These are phyloP conservation scores for Microcera coccophila DNA, from an alignment of 2,329 filamentous ascomycete genomes.

Conservation along the genomic window DNA sequence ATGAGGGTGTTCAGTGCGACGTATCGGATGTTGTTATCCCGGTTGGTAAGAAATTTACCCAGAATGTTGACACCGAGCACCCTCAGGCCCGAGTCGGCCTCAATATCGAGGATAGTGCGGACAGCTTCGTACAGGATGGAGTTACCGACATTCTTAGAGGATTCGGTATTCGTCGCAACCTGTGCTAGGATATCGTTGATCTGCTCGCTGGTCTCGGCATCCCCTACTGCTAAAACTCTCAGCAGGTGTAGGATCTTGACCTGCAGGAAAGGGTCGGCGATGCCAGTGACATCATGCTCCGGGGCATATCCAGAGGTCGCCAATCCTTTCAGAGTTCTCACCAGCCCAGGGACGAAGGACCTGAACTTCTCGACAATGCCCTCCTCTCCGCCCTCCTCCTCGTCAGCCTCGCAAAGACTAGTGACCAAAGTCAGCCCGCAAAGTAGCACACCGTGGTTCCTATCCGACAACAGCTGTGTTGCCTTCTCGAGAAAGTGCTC, in stretches of 20 bases:
- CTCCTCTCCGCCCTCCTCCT: slow-evolving; percentile 85
- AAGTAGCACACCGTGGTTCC: slow-evolving; percentile 92
- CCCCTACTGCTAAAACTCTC: slow-evolving; percentile 79
- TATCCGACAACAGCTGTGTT: slow-evolving; percentile 78
- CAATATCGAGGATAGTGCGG: slow-evolving; percentile 93
- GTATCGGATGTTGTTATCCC: slow-evolving; percentile 98
- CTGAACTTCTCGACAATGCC: slow-evolving; percentile 89
- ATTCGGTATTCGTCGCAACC: slow-evolving; percentile 96
- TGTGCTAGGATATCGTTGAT: slow-evolving; percentile 98
- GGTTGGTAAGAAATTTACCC: slow-evolving; percentile 96
- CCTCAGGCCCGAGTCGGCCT: slow-evolving; percentile 89
- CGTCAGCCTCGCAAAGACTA: slow-evolving; percentile 91
- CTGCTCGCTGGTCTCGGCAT: slow-evolving; percentile 84
- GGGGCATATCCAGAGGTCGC: slow-evolving; percentile 95
- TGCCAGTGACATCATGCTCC: slow-evolving; percentile 96
- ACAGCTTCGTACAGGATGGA: slow-evolving; percentile 97
- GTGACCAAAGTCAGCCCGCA: slow-evolving; percentile 88
- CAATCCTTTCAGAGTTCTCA: slow-evolving; percentile 85
- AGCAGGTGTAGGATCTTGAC: slow-evolving; percentile 90
- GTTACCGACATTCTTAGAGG: slow-evolving; percentile 97
- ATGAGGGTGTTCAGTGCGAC: slow-evolving; percentile 95
- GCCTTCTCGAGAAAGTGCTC: slow-evolving; percentile 97
- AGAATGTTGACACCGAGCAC: slow-evolving; percentile 97
- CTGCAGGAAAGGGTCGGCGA: slow-evolving; percentile 95
- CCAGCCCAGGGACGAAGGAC: slow-evolving; percentile 76